Conservation (phyloP, 371 early-diverging fungal species). For the Cladochytrium tenue region DNA sequence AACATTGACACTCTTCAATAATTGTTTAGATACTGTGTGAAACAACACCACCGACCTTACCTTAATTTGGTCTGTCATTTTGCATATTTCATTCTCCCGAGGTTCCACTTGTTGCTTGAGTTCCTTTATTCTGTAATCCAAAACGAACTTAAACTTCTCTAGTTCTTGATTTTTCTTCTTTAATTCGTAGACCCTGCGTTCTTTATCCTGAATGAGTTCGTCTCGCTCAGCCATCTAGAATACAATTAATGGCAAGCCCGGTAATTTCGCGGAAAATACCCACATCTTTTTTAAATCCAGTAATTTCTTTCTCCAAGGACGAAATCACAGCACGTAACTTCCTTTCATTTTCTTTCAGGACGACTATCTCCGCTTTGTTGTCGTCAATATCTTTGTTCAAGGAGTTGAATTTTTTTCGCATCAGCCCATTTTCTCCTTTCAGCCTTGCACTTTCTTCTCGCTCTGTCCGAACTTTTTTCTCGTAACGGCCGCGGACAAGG, state of each 20-base stretch:
- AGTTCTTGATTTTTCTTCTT: slow-evolving; percentile 64
- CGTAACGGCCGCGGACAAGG: slow-evolving; percentile 40
- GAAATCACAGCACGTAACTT: slow-evolving; percentile 50
- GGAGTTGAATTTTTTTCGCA: slow-evolving; percentile 64
- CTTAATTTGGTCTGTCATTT: slow-evolving; percentile 50
- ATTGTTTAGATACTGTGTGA: not conserved
- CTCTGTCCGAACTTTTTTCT: slow-evolving; percentile 46
- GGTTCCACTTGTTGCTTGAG: slow-evolving; percentile 61
- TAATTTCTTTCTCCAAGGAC: slow-evolving; percentile 55
- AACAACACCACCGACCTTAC: slow-evolving; percentile 16
- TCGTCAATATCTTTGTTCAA: slow-evolving; percentile 62
- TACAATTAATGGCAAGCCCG: slow-evolving; percentile 1
- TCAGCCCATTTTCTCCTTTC: slow-evolving; percentile 64
- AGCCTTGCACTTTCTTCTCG: slow-evolving; percentile 54
- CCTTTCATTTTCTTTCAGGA: slow-evolving; percentile 53
- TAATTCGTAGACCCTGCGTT: slow-evolving; percentile 56
- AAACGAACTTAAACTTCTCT: slow-evolving; percentile 62
- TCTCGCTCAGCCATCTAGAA: slow-evolving; percentile 54
- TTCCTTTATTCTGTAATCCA: slow-evolving; percentile 58
- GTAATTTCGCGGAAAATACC: slow-evolving; percentile 27
- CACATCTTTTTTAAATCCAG: slow-evolving; percentile 51
- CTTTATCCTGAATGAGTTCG: slow-evolving; percentile 59
- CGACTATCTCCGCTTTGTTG: slow-evolving; percentile 50
- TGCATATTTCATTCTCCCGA: slow-evolving; percentile 49
- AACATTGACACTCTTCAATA: slow-evolving; percentile 43